These are phyloP conservation scores for Durio zibethinus DNA, from an alignment of 345 rosid species.

Conservation along the genomic window DNA sequence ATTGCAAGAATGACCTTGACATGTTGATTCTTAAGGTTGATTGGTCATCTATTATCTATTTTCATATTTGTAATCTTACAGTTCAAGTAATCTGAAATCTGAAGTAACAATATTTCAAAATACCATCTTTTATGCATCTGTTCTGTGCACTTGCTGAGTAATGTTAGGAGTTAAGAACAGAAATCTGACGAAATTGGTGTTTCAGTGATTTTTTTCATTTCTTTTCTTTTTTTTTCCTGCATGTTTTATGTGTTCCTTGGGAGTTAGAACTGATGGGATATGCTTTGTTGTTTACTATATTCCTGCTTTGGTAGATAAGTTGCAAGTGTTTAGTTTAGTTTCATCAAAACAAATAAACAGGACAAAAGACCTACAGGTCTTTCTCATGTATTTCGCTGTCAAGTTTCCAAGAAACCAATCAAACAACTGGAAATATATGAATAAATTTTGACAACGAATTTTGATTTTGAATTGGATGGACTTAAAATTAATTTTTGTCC, in stretches of 20 bases:
- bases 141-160: neutral
- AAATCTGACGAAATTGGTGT: no score
- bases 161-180: no score
- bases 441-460: neutral
- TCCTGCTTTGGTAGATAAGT: neutral
- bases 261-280: neutral
- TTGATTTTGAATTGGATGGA: neutral
- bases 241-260: neutral
- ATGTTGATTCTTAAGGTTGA: no score
- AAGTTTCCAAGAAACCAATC: neutral
- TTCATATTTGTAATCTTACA: neutral
- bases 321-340: neutral
- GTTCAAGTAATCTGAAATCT: neutral
- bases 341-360: neutral
- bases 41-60: neutral
- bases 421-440: neutral
- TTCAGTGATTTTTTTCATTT: no score
- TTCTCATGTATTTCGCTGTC: neutral
- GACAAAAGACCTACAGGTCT: neutral
- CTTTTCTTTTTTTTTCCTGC: no score
- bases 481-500: no score
- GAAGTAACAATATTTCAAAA: neutral
- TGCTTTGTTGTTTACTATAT: neutral
- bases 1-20: no score
- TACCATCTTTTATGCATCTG: neutral